Evolutionary conservation across 169 alveolate genomes (phyloP).

Genomic region (Plasmodium gaboni): DNA sequence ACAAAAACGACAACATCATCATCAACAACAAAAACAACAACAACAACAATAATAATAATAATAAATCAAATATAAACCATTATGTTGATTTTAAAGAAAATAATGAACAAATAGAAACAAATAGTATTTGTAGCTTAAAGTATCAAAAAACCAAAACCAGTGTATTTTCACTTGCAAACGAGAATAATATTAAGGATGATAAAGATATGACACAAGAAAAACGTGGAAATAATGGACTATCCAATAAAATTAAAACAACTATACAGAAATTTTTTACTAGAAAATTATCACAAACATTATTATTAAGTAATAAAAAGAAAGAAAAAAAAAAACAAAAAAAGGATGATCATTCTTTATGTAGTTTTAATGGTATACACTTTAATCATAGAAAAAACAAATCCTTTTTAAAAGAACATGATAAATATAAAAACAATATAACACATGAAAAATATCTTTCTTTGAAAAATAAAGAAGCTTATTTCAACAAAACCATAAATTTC

Average conservation of each 20-base stretch:
- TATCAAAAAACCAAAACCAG: slow-evolving; percentile 2
- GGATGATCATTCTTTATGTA: neutral
- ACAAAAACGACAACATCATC: neutral
- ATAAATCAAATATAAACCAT: neutral
- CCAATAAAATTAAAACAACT: slow-evolving; percentile 67
- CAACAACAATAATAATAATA: too few species aligned
- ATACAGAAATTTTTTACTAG: slow-evolving; percentile 52
- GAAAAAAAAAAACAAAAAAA: neutral
- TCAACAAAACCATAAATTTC: slow-evolving; percentile 13
- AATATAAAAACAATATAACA: neutral
- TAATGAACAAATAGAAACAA: slow-evolving; percentile 9
- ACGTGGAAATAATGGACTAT: slow-evolving; percentile 25
- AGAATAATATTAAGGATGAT: slow-evolving; percentile 25
- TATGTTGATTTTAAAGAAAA: slow-evolving; percentile 18
- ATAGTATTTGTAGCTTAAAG: slow-evolving; percentile 1
- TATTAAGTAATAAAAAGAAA: slow-evolving; percentile 10
- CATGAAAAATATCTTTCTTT: slow-evolving; percentile 1
- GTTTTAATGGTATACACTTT: neutral
- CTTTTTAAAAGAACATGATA: neutral
- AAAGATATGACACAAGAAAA: neutral
- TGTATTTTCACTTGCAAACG: neutral
- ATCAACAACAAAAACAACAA: neutral
- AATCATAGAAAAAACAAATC: neutral
- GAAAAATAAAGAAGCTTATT: neutral
- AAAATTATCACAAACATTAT: slow-evolving; percentile 16